These are phyloP conservation scores for Backusella psychrophila DNA, from an alignment of 192 early-diverging fungal species.

Conservation along the genomic window DNA sequence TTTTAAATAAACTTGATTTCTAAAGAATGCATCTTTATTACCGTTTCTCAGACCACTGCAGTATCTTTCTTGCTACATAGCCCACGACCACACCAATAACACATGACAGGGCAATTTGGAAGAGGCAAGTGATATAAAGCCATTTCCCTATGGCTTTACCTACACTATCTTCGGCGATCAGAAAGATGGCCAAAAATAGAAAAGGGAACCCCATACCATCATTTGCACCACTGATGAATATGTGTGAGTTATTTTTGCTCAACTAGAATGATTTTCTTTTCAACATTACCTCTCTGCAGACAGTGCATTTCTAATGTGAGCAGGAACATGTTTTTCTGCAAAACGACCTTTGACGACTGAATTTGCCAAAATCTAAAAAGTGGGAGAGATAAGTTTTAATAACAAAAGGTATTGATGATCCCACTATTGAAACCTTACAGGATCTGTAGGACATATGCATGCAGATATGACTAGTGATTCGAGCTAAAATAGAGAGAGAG, in stretches of 20 bases:
- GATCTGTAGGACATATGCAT: slow-evolving; percentile 90
- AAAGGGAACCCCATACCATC: slow-evolving; percentile 89
- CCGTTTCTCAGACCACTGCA: slow-evolving; percentile 63
- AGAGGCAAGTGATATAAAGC: slow-evolving; percentile 73
- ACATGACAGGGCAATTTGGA: slow-evolving; percentile 71
- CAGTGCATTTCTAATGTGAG: slow-evolving; percentile 68
- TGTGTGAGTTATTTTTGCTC: no score
- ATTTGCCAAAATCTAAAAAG: slow-evolving; percentile 69
- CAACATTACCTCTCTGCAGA: slow-evolving; percentile 63
- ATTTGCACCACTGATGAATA: slow-evolving; percentile 64
- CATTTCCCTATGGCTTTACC: slow-evolving; percentile 76
- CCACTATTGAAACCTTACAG: slow-evolving; percentile 48
- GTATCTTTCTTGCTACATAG: slow-evolving; percentile 59
- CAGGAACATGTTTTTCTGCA: slow-evolving; percentile 85
- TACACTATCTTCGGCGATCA: slow-evolving; percentile 50
- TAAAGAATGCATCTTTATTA: slow-evolving; percentile 8
- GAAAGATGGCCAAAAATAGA: slow-evolving; percentile 71
- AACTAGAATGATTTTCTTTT: background rate
- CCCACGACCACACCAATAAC: slow-evolving; percentile 75
- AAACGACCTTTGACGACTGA: slow-evolving; percentile 93
- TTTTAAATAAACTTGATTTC: background rate
- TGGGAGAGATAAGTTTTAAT: no score
- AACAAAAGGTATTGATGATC: background rate
- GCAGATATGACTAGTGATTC: slow-evolving; percentile 78
- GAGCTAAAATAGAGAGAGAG: slow-evolving; percentile 38